Base-by-base conservation (phyloP, 2,329 filamentous ascomycete genomes). In the Apiospora hydei region DNA sequence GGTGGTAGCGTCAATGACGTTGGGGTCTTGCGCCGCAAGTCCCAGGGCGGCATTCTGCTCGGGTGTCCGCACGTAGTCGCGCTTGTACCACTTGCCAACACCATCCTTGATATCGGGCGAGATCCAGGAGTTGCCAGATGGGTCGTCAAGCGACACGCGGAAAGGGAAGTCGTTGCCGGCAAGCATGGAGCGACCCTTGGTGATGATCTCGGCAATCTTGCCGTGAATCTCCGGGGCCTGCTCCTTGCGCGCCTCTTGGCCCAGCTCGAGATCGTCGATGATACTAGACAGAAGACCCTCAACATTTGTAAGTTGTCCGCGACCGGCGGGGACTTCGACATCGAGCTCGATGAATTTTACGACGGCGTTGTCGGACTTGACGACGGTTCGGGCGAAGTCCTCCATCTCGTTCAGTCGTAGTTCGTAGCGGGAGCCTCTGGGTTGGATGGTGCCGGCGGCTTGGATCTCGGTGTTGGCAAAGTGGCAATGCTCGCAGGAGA, bases 51-150 rank as follows among this genome's bases (percentile, higher is more conserved):
- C 93, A 80, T 99, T 99, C 82, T 98, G 96, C 79, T 94, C 94
- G 1, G 91, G 84, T 0, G 93, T 96, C 73, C 96, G 91, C 70
- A 90, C 83, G 80, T 96, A 99, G 79, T 98, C 94, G 73, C 90
- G 89, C 82, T 96, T 94, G 75, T 91, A 90, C 90, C 95, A 98
- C 84, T 98, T 98, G 77, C 93, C 93, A n/a, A 92, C 89, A 67
- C 90, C 89, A 76, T 94, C 92, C 74, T 91, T 92, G 74, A 94
- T 89, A 75, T 95, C 93, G 18, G 96, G 96, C 67, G 97, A 93
- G 78, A 99, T 98, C 88, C 95, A 98, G 2, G 95, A 98, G 87
- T 99, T 99, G 71, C 96, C 96, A 0, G 95, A 93, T 3, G 94
- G 93, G 81, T 99, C 96, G 80, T 99, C 95, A 67, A 98, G 86